Conservation (phyloP, 1,284 basidiomycete species). For the Trichosporon sp. region DNA sequence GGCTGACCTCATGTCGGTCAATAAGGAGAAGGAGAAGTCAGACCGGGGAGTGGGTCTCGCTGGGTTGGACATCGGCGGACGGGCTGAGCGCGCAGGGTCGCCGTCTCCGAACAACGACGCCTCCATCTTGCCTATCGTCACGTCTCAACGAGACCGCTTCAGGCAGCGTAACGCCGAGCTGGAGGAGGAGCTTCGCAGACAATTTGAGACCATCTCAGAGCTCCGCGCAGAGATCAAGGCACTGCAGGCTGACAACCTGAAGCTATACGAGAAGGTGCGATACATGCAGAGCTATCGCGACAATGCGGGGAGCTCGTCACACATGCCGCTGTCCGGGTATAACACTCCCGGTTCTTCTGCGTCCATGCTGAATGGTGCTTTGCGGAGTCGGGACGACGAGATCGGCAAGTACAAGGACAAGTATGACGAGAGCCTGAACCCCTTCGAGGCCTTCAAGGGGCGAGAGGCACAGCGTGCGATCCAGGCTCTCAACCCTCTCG, state of each 20-base stretch:
- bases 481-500: constrained; percentile 83
- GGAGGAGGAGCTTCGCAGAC: constrained; percentile 92
- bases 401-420: constrained; percentile 81
- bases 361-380: constrained; percentile 33
- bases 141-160: constrained; percentile 92
- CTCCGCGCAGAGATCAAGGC: constrained; percentile 79
- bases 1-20: constrained; percentile 77
- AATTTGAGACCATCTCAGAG: constrained; percentile 88
- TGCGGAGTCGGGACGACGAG: constrained; percentile 55
- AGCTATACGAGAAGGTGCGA: constrained; percentile 91
- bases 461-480: constrained; percentile 87
- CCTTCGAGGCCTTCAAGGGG: constrained; percentile 93
- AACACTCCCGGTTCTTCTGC: constrained; percentile 15
- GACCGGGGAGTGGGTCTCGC: constrained; percentile 54
- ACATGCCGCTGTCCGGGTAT: constrained; percentile 8
- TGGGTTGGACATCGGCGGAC: constrained; percentile 62
- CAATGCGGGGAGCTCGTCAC: constrained; percentile 46
- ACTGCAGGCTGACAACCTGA: constrained; percentile 85
- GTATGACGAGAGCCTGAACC: constrained; percentile 95
- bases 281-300: constrained; percentile 92
- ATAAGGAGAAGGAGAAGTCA: constrained; percentile 42
- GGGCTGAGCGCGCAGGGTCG: constrained; percentile 25
- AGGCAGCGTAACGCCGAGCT: constrained; percentile 90
- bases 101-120: constrained; percentile 69
- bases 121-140: constrained; percentile 91